Evolutionary conservation across 768 basidiomycete species (phyloP), one percentile per base, ranked within the genome.

Genomic region (Leucosporidium scottii): DNA sequence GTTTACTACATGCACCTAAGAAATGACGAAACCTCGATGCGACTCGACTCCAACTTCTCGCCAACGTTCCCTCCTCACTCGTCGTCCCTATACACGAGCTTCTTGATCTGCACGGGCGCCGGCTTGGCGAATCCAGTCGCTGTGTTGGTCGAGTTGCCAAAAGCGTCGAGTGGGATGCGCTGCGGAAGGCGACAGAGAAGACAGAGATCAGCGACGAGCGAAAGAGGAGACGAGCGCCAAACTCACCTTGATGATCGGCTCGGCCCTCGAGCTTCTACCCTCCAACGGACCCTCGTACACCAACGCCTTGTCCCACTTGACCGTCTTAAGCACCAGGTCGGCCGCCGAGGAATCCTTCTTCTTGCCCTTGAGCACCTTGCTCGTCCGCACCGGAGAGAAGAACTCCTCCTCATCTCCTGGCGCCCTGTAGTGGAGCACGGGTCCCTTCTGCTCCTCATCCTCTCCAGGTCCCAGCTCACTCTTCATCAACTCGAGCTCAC

Each of bases 361-460:
- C 47, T 57, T 66, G 58, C 55, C 54, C 39, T 48, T 54, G 13
- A 34, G 5, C 17, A 21, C 23, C 21, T 10, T 44, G 12, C 25
- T 18, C 27, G 51, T n/a, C 51, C 63, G 31, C 18, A 53, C 31
- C 0, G 71, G 71, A 17, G 64, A 63, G 20, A 21, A 23, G 44
- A 61, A 72, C 65, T 66, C 67, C 59, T 72, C 71, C 17, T 72
- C 71, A 54, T 72, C 71, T 4, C 71, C 71, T 17, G 67, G 30
- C 6, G 67, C 71, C 7, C 71, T 59, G 60, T 39, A 72, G 50
- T 72, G 71, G 13, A 36, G 48, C 27, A 49, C 7, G 30, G 49
- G 49, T 15, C 47, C 59, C 23, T 9, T 8, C 49, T 23, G 25
- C 21, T 9, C 36, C 9, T 31, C 1, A 1, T 15, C 44, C 31